These are phyloP conservation scores for Chaetomium sp. DNA, from an alignment of 2,329 filamentous ascomycete genomes.

Conservation along the genomic window DNA sequence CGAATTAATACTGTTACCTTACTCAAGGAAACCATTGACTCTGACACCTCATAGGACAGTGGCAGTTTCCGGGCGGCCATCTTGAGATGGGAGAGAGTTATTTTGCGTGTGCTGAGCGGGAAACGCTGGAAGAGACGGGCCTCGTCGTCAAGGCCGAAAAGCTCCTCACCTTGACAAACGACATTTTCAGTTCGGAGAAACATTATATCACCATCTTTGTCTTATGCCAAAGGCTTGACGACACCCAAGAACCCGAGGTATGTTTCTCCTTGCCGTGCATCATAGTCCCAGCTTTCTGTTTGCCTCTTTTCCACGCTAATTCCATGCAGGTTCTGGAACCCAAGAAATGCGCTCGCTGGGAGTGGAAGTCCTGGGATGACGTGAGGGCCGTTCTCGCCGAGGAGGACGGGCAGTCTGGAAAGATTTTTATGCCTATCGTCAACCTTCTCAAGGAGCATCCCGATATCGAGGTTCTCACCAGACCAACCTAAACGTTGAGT, in stretches of 20 bases:
- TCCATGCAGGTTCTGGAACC: conserved; percentile 46
- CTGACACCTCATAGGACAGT: conserved; percentile 36
- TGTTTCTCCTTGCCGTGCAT: conserved; percentile 34
- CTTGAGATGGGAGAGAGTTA: conserved; percentile 69
- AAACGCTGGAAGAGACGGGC: conserved; percentile 71
- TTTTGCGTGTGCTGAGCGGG: conserved; percentile 64
- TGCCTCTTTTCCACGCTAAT: not conserved
- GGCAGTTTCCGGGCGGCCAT: conserved; percentile 74
- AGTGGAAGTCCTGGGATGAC: conserved; percentile 51
- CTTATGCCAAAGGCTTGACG: conserved; percentile 52
- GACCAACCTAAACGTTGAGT: not conserved
- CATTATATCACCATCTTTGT: conserved; percentile 79
- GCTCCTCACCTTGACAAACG: conserved; percentile 66
- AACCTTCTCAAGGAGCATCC: conserved; percentile 40
- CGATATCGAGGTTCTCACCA: conserved; percentile 26
- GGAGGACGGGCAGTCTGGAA: conserved; percentile 37
- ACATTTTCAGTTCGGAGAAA: conserved; percentile 63
- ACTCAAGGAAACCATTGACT: too few species aligned
- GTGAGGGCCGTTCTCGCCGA: conserved; percentile 41
- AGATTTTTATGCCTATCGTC: conserved; percentile 46
- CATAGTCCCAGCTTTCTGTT: not conserved
- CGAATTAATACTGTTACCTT: too few species aligned
- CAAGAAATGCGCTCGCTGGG: conserved; percentile 55
- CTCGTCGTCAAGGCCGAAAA: conserved; percentile 55
- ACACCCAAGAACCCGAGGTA: conserved; percentile 56